Conservation (phyloP, 1,139 yeast genomes). For the Protomyces pachydermus region DNA sequence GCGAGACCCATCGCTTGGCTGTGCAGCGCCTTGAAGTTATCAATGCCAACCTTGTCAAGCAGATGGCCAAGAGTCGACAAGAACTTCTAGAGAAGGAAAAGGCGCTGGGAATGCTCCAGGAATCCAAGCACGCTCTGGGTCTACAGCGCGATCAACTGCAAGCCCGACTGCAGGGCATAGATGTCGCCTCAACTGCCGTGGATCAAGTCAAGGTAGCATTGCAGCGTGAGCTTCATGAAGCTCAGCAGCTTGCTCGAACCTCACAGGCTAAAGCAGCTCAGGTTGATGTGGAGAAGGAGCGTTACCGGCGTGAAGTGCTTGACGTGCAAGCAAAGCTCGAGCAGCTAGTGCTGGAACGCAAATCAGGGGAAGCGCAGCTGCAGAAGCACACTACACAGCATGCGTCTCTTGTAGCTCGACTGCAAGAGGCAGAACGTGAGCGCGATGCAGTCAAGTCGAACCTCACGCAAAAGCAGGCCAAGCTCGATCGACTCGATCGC, state of each 20-base stretch:
- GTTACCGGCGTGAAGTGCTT: constrained; percentile 18
- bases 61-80: constrained; percentile 20
- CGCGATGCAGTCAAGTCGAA: constrained; percentile 5
- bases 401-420: neutral
- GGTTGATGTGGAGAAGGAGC: constrained; percentile 24
- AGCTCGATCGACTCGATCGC: constrained; percentile 8
- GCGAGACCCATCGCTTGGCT: constrained; percentile 14
- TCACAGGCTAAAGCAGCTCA: constrained; percentile 12
- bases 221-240: constrained; percentile 20
- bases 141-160: constrained; percentile 8
- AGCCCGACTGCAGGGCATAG: constrained; percentile 9
- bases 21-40: constrained; percentile 20
- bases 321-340: constrained; percentile 18
- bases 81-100: constrained; percentile 22
- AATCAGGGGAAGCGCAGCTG: constrained; percentile 10
- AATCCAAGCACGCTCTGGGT: constrained; percentile 8
- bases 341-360: constrained; percentile 4
- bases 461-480: constrained; percentile 5
- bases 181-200: constrained; percentile 7
- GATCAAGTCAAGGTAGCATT: constrained; percentile 13
- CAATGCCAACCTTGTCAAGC: constrained; percentile 22
- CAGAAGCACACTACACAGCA: neutral
- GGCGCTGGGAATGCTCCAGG: constrained; percentile 11
- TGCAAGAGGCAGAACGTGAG: constrained; percentile 1
- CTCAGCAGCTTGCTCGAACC: constrained; percentile 9